These are phyloP conservation scores for Macrocybe gigantea DNA, from an alignment of 768 basidiomycete genomes.

Conservation along the genomic window DNA sequence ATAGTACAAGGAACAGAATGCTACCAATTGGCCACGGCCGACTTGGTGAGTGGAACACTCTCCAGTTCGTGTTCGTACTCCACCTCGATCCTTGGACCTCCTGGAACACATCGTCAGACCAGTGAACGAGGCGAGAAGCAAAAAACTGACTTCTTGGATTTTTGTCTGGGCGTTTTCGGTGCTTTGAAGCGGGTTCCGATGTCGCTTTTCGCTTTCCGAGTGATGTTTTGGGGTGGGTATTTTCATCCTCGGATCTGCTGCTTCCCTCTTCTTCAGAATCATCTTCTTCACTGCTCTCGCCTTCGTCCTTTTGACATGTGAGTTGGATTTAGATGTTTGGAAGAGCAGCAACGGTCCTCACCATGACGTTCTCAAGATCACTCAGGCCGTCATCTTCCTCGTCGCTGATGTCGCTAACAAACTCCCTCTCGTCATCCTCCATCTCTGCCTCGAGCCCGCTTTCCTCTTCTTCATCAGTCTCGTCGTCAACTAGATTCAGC, in stretches of 20 bases:
- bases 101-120: constrained; percentile 24
- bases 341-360: constrained; percentile 24
- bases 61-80: constrained; percentile 96
- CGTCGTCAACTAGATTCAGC: constrained; percentile 50
- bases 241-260: constrained; percentile 32
- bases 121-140: not conserved
- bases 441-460: constrained; percentile 45
- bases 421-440: constrained; percentile 56
- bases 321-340: not conserved
- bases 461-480: constrained; percentile 58
- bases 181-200: constrained; percentile 31
- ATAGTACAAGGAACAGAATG: constrained; percentile 5
- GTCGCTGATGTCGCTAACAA: constrained; percentile 70
- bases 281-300: not conserved
- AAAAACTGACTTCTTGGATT: constrained; percentile 50
- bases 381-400: constrained; percentile 60
- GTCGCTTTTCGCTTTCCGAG: constrained; percentile 69
- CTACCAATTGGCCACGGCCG: constrained; percentile 50
- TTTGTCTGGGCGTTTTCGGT: constrained; percentile 53
- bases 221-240: constrained; percentile 29
- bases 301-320: no score
- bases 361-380: constrained; percentile 66
- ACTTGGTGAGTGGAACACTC: constrained; percentile 49
- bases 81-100: constrained; percentile 82
- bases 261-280: constrained; percentile 32